Evolutionary conservation across 345 rosid species (phyloP).

Genomic region (Camelina hispida): DNA sequence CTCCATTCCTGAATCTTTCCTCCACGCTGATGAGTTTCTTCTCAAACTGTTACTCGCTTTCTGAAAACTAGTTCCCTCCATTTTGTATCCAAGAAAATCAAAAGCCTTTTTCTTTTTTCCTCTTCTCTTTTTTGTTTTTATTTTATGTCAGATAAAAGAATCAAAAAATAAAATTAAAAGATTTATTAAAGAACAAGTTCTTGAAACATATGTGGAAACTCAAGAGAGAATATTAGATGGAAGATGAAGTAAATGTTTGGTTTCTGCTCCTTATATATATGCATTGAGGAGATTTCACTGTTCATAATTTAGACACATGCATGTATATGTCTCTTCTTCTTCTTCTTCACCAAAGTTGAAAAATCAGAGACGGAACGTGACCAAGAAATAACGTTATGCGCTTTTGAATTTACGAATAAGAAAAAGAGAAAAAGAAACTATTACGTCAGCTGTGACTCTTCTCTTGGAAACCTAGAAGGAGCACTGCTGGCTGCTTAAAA

Average conservation of each 20-base stretch:
- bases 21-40: slow-evolving; percentile 43
- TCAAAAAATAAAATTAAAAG: slow-evolving; percentile 11
- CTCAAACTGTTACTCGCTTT: slow-evolving; percentile 51
- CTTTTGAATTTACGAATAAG: neutral
- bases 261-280: slow-evolving; percentile 15
- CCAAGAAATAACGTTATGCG: slow-evolving; percentile 1
- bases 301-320: slow-evolving; percentile 16
- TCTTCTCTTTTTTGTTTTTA: neutral
- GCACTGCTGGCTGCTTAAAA: neutral
- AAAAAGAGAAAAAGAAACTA: neutral
- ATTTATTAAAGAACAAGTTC: neutral
- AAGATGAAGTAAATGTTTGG: slow-evolving; percentile 18
- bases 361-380: slow-evolving; percentile 42
- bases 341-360: slow-evolving; percentile 17
- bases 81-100: slow-evolving; percentile 34
- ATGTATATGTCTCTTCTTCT: slow-evolving; percentile 1
- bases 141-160: slow-evolving; percentile 13
- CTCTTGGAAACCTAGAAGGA: slow-evolving; percentile 31
- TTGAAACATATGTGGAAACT: neutral
- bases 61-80: slow-evolving; percentile 50
- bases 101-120: neutral
- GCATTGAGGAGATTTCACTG: slow-evolving; percentile 15
- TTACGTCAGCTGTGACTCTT: slow-evolving; percentile 41
- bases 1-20: slow-evolving; percentile 50
- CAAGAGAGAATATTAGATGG: neutral